Percentiles rank a stretch among this genome's conserved stretches.
Conservation (phyloP, 2,329 filamentous ascomycete genomes). For the Graphilbum sp. region DNA sequence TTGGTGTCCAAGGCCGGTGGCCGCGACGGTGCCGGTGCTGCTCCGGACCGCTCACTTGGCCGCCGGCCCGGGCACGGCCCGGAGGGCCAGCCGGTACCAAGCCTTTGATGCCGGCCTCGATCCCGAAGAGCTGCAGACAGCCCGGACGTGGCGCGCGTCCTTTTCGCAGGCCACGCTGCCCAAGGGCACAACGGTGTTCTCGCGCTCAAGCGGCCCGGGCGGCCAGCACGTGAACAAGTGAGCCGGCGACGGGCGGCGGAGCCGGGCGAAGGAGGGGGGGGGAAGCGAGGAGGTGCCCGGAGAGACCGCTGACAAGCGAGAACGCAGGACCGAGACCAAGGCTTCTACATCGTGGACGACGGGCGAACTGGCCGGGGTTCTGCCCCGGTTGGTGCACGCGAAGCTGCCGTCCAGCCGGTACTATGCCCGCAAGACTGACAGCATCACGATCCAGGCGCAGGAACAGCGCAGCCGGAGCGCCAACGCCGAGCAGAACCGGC, state of each 20-base stretch:
- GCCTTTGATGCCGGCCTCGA: slow-evolving; percentile 34
- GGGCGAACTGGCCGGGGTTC: slow-evolving; percentile 23
- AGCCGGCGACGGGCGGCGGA: not conserved
- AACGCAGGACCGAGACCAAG: slow-evolving; percentile 40
- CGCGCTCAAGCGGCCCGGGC: slow-evolving; percentile 43
- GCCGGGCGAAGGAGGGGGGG: too few species aligned
- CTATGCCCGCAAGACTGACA: slow-evolving; percentile 33
- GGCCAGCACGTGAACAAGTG: slow-evolving; percentile 49
- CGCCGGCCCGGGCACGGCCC: not conserved
- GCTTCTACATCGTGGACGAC: slow-evolving; percentile 37
- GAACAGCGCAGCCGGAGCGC: slow-evolving; percentile 32
- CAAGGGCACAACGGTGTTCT: slow-evolving; percentile 33
- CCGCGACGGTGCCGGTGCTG: not conserved
- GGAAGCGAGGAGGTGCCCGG: too few species aligned
- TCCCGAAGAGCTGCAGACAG: slow-evolving; percentile 30
- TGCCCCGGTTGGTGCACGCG: slow-evolving; percentile 31
- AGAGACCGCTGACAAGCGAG: too few species aligned
- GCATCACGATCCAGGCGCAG: slow-evolving; percentile 38
- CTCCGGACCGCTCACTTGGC: not conserved
- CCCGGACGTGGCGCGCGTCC: slow-evolving; percentile 31
- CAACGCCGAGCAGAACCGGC: slow-evolving; percentile 36
- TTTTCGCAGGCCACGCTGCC: slow-evolving; percentile 29
- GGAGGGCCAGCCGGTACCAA: slow-evolving; percentile 19
- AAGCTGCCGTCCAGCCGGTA: slow-evolving; percentile 35
- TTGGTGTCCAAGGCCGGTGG: not conserved